Percentiles rank a stretch among this genome's conserved stretches.
phyloP scores from a whole-genome alignment of 768 basidiomycete genomes.

The Nidularia sp. region DNA sequence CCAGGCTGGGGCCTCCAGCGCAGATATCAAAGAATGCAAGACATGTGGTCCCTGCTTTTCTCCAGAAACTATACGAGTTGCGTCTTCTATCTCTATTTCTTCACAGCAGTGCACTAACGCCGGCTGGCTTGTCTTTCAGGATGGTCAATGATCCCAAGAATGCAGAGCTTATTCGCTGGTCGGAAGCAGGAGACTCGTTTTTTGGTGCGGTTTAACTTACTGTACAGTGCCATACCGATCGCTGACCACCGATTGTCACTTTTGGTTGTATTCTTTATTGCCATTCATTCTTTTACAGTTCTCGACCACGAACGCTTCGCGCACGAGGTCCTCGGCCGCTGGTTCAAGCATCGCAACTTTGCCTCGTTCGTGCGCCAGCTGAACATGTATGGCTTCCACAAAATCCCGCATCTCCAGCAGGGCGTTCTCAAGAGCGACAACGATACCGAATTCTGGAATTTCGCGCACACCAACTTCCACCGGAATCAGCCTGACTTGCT shows the following conservation, averaged over 20 bases:
- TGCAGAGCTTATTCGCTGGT: slow-evolving; percentile 87
- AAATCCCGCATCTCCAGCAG: slow-evolving; percentile 93
- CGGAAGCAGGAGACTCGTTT: slow-evolving; percentile 87
- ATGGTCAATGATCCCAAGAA: slow-evolving; percentile 89
- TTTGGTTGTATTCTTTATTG: not conserved
- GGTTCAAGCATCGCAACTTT: slow-evolving; percentile 98
- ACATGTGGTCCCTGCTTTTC: slow-evolving; percentile 66
- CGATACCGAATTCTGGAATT: slow-evolving; percentile 86
- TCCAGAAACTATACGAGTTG: slow-evolving; percentile 91
- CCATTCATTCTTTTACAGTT: slow-evolving; percentile 40
- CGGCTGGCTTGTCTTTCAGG: slow-evolving; percentile 33
- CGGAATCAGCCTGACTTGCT: slow-evolving; percentile 87
- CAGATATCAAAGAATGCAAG: slow-evolving; percentile 28
- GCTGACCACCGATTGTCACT: too few relatives aligned
- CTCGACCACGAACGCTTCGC: slow-evolving; percentile 90
- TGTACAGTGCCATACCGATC: too few relatives aligned
- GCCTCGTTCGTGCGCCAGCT: slow-evolving; percentile 88
- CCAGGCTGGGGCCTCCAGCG: slow-evolving; percentile 20
- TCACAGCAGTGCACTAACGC: not conserved
- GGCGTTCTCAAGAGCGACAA: slow-evolving; percentile 84
- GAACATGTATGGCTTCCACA: slow-evolving; percentile 96
- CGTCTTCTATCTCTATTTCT: slow-evolving; percentile 19
- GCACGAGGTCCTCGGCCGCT: slow-evolving; percentile 82
- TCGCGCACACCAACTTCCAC: slow-evolving; percentile 85
- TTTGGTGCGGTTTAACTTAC: slow-evolving; percentile 50